These are phyloP conservation scores for Plasmodium sp. DNA, from an alignment of 169 alveolate species.

Conservation along the genomic window DNA sequence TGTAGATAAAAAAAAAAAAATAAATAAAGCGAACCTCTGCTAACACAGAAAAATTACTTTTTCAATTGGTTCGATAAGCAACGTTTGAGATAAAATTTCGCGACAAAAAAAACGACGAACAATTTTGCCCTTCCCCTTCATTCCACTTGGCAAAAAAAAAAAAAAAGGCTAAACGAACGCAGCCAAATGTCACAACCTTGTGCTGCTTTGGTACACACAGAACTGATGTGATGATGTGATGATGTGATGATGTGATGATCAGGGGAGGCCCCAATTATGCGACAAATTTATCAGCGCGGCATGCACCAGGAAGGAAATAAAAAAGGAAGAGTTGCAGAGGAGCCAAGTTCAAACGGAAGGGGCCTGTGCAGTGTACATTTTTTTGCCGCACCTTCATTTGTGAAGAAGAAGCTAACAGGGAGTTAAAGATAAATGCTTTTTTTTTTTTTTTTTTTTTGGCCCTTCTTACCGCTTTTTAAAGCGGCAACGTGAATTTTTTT, in stretches of 20 bases:
- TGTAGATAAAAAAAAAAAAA: neutral
- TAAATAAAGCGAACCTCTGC: neutral
- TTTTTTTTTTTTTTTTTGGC: neutral
- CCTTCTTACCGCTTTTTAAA: neutral
- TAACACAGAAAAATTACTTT: neutral
- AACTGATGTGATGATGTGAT: neutral
- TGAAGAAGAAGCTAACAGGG: neutral
- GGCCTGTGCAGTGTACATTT: neutral
- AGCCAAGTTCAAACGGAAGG: neutral
- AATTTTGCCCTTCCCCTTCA: neutral
- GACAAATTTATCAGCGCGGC: neutral
- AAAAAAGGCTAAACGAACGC: neutral
- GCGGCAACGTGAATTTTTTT: neutral
- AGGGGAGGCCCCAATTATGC: neutral
- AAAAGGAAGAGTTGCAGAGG: neutral
- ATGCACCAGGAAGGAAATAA: neutral
- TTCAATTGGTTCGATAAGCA: neutral
- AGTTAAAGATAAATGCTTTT: neutral
- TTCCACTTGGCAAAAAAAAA: neutral
- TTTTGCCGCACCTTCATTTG: neutral
- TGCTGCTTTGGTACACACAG: neutral
- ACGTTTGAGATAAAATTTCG: neutral
- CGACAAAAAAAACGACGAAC: neutral
- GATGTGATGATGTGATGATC: neutral
- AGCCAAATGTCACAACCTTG: neutral